A percentile compares a stretch with the other conserved stretches of the same genome.
These are phyloP conservation scores for Colletotrichum caudatum DNA, from an alignment of 2,329 filamentous ascomycete genomes.

Conservation along the genomic window DNA sequence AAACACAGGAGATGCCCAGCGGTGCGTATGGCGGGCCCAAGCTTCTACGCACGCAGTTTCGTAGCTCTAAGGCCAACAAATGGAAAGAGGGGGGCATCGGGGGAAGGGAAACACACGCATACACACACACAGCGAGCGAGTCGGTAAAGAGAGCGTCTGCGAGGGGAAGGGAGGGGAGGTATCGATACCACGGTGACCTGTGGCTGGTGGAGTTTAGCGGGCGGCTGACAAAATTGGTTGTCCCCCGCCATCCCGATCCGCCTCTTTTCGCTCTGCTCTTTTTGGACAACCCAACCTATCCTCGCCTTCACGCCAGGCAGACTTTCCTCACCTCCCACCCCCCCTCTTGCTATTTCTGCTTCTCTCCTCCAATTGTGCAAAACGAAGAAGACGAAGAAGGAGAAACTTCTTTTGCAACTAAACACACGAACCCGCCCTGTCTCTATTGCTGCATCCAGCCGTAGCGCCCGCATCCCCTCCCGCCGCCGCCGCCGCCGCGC, in stretches of 20 bases:
- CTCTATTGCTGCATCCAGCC: slow-evolving; percentile 9
- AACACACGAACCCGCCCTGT: slow-evolving; percentile 4
- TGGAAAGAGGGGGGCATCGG: not conserved
- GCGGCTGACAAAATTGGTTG: slow-evolving; percentile 44
- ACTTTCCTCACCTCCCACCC: slow-evolving; percentile 31
- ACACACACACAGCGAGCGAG: not conserved
- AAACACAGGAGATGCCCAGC: not conserved
- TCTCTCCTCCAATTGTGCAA: slow-evolving; percentile 30
- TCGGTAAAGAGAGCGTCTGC: slow-evolving; percentile 14
- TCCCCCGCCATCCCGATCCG: slow-evolving; percentile 42
- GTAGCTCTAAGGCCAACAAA: not conserved
- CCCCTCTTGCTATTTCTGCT: slow-evolving; percentile 9
- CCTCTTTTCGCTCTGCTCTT: slow-evolving; percentile 38
- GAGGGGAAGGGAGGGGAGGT: slow-evolving; percentile 22
- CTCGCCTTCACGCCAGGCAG: slow-evolving; percentile 38
- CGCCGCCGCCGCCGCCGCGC: not conserved
- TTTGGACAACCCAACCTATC: slow-evolving; percentile 37
- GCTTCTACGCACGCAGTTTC: slow-evolving; percentile 10
- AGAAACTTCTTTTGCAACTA: not conserved
- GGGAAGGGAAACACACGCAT: not conserved
- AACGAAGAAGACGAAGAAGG: not conserved
- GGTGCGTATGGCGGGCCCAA: slow-evolving; percentile 5
- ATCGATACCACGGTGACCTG: slow-evolving; percentile 38
- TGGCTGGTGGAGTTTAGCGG: slow-evolving; percentile 42
- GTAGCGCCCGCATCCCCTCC: slow-evolving; percentile 18